Evolutionary conservation across 1,284 basidiomycete genomes (phyloP).

Genomic region (Cutaneotrichosporon daszewskae): DNA sequence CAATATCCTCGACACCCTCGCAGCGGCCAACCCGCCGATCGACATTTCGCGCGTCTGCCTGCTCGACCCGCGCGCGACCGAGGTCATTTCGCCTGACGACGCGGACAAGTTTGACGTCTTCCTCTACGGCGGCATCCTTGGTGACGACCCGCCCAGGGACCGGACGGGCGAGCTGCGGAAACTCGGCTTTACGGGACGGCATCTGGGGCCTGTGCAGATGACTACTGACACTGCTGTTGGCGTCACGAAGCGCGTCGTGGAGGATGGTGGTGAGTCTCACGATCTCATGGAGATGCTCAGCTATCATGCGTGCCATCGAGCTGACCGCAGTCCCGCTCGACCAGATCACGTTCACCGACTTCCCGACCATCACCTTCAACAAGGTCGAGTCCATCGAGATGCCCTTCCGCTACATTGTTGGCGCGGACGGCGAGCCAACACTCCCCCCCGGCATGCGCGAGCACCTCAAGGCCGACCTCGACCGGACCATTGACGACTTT

Average conservation of each 20-base stretch:
- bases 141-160: constrained; percentile 47
- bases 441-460: constrained; percentile 84
- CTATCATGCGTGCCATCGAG: too few relatives aligned
- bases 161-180: constrained; percentile 75
- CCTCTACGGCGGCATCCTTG: constrained; percentile 63
- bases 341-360: constrained; percentile 68
- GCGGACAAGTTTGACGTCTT: constrained; percentile 73
- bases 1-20: constrained; percentile 64
- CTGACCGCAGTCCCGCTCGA: constrained; percentile 56
- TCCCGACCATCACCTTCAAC: constrained; percentile 81
- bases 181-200: constrained; percentile 77
- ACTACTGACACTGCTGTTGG: constrained; percentile 95
- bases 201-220: constrained; percentile 86
- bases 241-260: constrained; percentile 80
- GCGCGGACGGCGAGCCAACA: constrained; percentile 54
- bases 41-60: constrained; percentile 66
- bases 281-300: background rate
- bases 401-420: constrained; percentile 70
- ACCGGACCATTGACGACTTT: constrained; percentile 69
- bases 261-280: constrained; percentile 60
- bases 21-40: constrained; percentile 48
- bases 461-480: constrained; percentile 73
- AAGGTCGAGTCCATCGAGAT: constrained; percentile 81
- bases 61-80: constrained; percentile 76
- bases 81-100: constrained; percentile 65